phyloP scores from a whole-genome alignment of 148 eudicot genomes.

The Fagopyrum esculentum region DNA sequence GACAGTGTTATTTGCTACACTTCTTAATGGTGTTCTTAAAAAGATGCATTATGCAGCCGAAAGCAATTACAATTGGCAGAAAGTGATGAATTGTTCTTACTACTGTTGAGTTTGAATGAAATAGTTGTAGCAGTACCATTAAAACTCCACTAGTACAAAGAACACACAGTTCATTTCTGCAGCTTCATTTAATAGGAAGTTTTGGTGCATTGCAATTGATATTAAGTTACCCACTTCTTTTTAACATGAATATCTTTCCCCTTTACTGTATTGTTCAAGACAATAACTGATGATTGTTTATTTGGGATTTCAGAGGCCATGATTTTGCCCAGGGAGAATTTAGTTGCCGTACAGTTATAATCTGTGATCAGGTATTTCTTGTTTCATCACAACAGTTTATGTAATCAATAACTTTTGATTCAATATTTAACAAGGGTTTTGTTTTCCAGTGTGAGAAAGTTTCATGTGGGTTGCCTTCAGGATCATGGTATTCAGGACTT shows the following conservation, averaged over 20 bases:
- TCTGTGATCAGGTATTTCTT: conserved; percentile 69
- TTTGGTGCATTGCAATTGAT: background rate
- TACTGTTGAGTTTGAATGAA: background rate
- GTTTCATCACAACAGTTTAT: background rate
- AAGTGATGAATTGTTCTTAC: background rate
- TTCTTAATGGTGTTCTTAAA: background rate
- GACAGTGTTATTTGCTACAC: background rate
- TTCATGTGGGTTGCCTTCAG: conserved; percentile 68
- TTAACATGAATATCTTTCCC: background rate
- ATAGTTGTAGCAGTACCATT: background rate
- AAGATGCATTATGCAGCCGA: background rate
- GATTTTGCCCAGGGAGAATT: conserved; percentile 58
- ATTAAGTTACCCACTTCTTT: background rate
- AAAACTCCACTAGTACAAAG: background rate
- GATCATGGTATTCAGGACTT: conserved; percentile 47
- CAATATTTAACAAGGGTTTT: background rate
- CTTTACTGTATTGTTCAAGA: background rate
- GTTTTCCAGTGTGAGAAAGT: conserved; percentile 75
- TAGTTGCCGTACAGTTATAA: conserved; percentile 58
- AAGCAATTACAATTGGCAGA: background rate
- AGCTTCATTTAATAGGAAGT: background rate
- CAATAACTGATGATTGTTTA: background rate
- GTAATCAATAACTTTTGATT: background rate
- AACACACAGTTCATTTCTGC: background rate
- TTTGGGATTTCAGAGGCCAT: conserved; percentile 36